Percentiles rank a stretch among this genome's conserved stretches.
Evolutionary conservation across 306 rosid species (phyloP).

Genomic region (Datisca glomerata): DNA sequence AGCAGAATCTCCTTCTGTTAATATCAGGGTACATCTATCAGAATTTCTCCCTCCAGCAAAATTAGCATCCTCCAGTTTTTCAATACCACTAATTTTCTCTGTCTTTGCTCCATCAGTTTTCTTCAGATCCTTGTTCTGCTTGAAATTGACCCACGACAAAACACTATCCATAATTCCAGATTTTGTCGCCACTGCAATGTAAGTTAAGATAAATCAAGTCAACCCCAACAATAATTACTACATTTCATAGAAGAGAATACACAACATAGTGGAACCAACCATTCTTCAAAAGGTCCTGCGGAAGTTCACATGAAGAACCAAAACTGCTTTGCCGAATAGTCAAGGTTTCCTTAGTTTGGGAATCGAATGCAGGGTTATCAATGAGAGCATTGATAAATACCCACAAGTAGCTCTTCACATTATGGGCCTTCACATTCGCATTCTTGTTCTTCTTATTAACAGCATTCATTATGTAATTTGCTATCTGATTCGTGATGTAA

Average conservation of each 20-base stretch:
- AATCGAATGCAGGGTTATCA: slow-evolving; percentile 95
- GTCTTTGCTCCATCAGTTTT: slow-evolving; percentile 93
- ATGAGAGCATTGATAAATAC: slow-evolving; percentile 88
- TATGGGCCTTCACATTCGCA: slow-evolving; percentile 84
- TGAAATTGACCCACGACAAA: slow-evolving; percentile 88
- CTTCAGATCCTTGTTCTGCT: slow-evolving; percentile 78
- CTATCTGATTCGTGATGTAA: slow-evolving; percentile 64
- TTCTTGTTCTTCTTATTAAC: slow-evolving; percentile 90
- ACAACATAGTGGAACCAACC: slow-evolving; percentile 28
- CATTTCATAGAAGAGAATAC: too few relatives aligned
- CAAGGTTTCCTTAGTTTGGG: slow-evolving; percentile 91
- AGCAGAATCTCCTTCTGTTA: slow-evolving; percentile 97
- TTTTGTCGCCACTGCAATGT: slow-evolving; percentile 50
- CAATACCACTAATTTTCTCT: slow-evolving; percentile 63
- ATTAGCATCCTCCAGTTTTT: slow-evolving; percentile 90
- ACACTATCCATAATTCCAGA: slow-evolving; percentile 85
- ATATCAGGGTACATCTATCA: slow-evolving; percentile 76
- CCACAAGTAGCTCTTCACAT: slow-evolving; percentile 88
- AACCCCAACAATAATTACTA: too few relatives aligned
- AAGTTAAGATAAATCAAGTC: too few relatives aligned
- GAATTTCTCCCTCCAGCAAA: slow-evolving; percentile 88
- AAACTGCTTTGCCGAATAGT: slow-evolving; percentile 75
- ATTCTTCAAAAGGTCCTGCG: slow-evolving; percentile 60
- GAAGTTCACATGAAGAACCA: slow-evolving; percentile 79
- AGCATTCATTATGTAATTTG: slow-evolving; percentile 56